Evolutionary conservation across 2,329 filamentous ascomycete species (phyloP).

Genomic region (Ascochyta rabiei): DNA sequence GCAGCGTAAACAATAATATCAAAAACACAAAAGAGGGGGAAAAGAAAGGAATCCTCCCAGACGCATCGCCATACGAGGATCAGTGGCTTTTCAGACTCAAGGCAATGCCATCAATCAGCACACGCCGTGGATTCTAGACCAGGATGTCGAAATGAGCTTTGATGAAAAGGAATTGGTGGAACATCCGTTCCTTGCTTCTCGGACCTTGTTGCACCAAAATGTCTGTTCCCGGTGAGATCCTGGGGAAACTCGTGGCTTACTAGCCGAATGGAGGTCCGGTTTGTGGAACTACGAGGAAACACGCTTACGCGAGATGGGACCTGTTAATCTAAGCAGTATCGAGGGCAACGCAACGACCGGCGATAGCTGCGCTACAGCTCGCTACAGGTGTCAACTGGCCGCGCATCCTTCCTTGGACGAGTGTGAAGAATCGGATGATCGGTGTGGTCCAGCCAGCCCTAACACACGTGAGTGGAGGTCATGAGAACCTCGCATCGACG

Average conservation of each 20-base stretch:
- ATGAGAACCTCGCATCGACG: background rate
- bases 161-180: slow-evolving; percentile 36
- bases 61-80: slow-evolving; percentile 21
- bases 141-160: slow-evolving; percentile 23
- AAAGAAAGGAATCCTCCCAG: slow-evolving; percentile 19
- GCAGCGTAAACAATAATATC: slow-evolving; percentile 13
- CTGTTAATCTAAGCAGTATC: slow-evolving; percentile 1
- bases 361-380: slow-evolving; percentile 12
- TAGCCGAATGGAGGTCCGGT: slow-evolving; percentile 20
- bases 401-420: slow-evolving; percentile 2
- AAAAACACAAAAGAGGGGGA: slow-evolving; percentile 17
- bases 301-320: slow-evolving; percentile 14
- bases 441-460: slow-evolving; percentile 7
- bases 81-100: slow-evolving; percentile 24
- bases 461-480: background rate
- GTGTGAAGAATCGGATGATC: background rate
- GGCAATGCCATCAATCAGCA: slow-evolving; percentile 22
- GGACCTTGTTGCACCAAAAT: slow-evolving; percentile 22
- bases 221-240: slow-evolving; percentile 24
- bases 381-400: slow-evolving; percentile 12
- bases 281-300: slow-evolving; percentile 14
- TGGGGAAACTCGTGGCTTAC: slow-evolving; percentile 29
- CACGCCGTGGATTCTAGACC: slow-evolving; percentile 25
- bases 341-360: slow-evolving; percentile 3
- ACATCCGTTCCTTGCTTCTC: slow-evolving; percentile 25